A percentile compares a stretch with the other conserved stretches of the same genome.
Conservation (phyloP, 2,329 filamentous ascomycete species). For the Cytospora paraplurivora region DNA sequence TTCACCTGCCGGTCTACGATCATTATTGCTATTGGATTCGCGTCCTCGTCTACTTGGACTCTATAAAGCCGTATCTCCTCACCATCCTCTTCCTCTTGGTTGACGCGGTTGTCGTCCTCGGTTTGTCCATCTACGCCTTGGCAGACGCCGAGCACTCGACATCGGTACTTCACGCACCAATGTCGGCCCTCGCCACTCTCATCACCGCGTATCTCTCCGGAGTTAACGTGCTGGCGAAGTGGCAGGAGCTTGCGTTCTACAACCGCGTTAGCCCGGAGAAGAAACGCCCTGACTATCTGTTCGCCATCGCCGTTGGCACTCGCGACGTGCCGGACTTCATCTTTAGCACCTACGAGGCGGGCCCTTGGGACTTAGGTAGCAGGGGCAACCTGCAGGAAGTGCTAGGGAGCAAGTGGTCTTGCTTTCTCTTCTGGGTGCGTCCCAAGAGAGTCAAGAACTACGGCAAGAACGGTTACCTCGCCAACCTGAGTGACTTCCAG, state of each 20-base stretch:
- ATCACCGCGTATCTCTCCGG: not conserved
- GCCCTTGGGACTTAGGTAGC: not conserved
- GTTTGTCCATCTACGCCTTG: not conserved
- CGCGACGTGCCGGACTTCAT: not conserved
- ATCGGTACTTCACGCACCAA: not conserved
- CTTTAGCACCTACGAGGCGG: not conserved
- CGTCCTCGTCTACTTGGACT: constrained; percentile 17
- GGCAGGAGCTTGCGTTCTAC: not conserved
- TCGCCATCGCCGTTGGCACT: constrained; percentile 1
- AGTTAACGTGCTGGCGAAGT: not conserved
- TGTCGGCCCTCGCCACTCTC: not conserved
- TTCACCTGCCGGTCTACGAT: constrained; percentile 10
- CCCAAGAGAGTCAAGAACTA: constrained; percentile 1
- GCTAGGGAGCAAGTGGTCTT: not conserved
- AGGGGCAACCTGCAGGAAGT: not conserved
- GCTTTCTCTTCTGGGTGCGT: constrained; percentile 2
- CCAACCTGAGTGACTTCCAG: constrained; percentile 3
- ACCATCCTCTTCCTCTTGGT: constrained; percentile 10
- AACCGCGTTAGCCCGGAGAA: not conserved
- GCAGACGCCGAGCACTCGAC: not conserved
- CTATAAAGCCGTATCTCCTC: constrained; percentile 15
- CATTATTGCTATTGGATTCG: constrained; percentile 15
- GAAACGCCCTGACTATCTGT: not conserved
- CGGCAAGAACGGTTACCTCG: not conserved
- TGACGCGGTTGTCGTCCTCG: not conserved